Conservation (phyloP, 768 basidiomycete genomes). For the Suillus luteus region DNA sequence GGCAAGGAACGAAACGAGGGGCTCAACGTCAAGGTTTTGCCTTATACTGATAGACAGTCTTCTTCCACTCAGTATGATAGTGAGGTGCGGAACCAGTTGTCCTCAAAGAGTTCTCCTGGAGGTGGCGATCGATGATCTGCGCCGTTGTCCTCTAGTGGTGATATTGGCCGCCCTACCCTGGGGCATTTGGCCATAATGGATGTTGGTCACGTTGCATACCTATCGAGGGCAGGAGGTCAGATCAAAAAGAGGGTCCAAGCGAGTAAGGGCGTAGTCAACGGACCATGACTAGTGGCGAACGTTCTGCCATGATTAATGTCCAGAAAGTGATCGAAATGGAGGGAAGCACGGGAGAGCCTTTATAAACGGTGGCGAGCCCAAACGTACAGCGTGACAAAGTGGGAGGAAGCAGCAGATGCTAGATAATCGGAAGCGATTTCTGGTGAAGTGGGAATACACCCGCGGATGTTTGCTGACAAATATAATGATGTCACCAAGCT, state of each 20-base stretch:
- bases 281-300: not conserved
- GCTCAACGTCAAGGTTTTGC: not conserved
- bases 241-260: not conserved
- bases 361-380: not conserved
- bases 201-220: not conserved
- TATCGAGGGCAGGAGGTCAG: not conserved
- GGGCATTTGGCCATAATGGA: not conserved
- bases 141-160: not conserved
- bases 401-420: not conserved
- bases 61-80: not conserved
- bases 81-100: not conserved
- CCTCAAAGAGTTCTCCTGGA: not conserved
- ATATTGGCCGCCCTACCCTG: not conserved
- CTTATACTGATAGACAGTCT: not conserved
- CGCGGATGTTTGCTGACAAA: not conserved
- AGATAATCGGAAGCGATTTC: not conserved
- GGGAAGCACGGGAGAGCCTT: not conserved
- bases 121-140: not conserved
- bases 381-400: not conserved
- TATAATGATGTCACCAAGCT: not conserved
- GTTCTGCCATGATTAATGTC: not conserved
- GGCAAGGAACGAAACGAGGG: not conserved
- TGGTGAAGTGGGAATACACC: not conserved
- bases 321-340: not conserved
- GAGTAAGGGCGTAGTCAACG: not conserved